Base-by-base conservation (phyloP, 768 basidiomycete species). In the Pisolithus marmoratus region DNA sequence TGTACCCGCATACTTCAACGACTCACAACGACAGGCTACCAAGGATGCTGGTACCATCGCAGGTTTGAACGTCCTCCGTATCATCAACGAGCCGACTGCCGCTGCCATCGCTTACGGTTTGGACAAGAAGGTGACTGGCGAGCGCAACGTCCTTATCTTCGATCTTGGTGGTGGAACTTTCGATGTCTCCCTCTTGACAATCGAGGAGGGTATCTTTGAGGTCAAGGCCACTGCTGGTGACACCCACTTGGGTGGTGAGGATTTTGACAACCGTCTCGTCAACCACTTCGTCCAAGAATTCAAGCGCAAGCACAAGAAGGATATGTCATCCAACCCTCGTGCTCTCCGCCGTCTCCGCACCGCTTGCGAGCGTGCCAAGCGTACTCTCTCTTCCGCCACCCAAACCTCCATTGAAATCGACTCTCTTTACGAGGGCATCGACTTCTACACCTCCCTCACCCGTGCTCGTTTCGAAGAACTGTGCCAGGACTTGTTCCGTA, bases 91-190 rank as follows among this genome's bases (percentile, higher is more conserved):
- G 72, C 94, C 95, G 37, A 98, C 95, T 44, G 95, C 95, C 38
- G 95, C 95, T 48, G 94, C 94, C 57, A 97, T 97, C 64, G 94
- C 94, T 34, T 97, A 98, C 73, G 94, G 94, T 75, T 90, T 98
- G 49, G 94, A 97, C 77, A 93, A 94, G 76, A 91, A 95, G 74
- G 84, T 88, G 53, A 69, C 70, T 27, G 86, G 89, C 58, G 94
- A 98, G 73, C 87, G 88, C 55, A 95, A 96, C 67, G 94, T 98
- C 61, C 82, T 97, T 65, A 95, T 97, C 70, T 97, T 96, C 76
- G 94, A 98, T 79, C 87, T 97, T 38, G 94, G 94, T 56, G 94
- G 94, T 77, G 94, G 94, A 76, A 96, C 94, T 36, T 97, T 95
- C 72, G 94, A 96, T 84, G 94, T 95, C 34, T 95, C 94, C 27